These are phyloP conservation scores for Diutina neorugosa DNA, from an alignment of 1,139 yeast species.

Conservation along the genomic window DNA sequence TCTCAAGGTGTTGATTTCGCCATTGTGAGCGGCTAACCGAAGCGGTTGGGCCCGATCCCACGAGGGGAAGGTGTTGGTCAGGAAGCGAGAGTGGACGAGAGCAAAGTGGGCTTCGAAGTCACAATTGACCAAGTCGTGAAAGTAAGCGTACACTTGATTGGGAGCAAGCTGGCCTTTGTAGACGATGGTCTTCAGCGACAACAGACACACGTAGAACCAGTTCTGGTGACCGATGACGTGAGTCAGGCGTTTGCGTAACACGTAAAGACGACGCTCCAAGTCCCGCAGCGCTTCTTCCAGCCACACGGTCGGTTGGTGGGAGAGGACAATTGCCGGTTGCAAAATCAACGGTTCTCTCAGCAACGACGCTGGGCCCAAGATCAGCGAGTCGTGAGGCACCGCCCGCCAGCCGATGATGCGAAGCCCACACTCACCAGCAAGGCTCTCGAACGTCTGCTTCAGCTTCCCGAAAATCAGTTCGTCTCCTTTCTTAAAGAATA, in stretches of 20 bases:
- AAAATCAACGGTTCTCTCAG: slow-evolving; percentile 85
- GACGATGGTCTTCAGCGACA: slow-evolving; percentile 80
- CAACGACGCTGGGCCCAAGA: slow-evolving; percentile 88
- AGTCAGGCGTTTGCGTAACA: slow-evolving; percentile 80
- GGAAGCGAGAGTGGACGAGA: slow-evolving; percentile 91
- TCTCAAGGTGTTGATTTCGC: slow-evolving; percentile 93
- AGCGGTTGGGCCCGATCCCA: slow-evolving; percentile 99
- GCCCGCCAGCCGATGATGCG: slow-evolving; percentile 88
- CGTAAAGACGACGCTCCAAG: slow-evolving; percentile 76
- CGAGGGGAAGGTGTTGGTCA: slow-evolving; percentile 96
- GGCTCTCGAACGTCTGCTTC: slow-evolving; percentile 62
- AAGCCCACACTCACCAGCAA: slow-evolving; percentile 68
- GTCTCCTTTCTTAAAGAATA: slow-evolving; percentile 72
- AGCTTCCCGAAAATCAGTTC: slow-evolving; percentile 56
- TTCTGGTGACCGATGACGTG: slow-evolving; percentile 88
- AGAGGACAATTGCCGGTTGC: slow-evolving; percentile 77
- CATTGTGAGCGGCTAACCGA: slow-evolving; percentile 96
- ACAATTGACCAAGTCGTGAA: slow-evolving; percentile 83
- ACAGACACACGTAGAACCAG: slow-evolving; percentile 95
- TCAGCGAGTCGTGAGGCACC: slow-evolving; percentile 91
- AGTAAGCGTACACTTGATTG: slow-evolving; percentile 87
- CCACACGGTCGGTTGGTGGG: slow-evolving; percentile 17
- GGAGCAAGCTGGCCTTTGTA: slow-evolving; percentile 98
- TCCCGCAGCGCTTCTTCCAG: slow-evolving; percentile 22
- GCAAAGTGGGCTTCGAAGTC: slow-evolving; percentile 95